Base-by-base conservation (phyloP, 148 eudicot genomes). In the Limonium bicolor region DNA sequence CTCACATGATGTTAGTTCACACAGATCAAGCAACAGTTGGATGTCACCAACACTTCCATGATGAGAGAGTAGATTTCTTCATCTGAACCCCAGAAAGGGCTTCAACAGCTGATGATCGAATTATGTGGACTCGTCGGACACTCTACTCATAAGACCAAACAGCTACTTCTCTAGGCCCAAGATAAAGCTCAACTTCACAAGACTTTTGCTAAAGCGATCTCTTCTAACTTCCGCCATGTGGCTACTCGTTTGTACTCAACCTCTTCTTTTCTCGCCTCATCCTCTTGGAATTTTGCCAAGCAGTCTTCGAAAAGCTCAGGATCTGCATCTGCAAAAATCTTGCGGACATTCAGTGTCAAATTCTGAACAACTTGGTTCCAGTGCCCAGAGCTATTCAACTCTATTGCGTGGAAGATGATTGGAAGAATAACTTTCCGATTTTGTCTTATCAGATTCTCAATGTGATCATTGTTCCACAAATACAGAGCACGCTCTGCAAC, bases 311-410 rank as follows among this genome's bases (percentile, higher is more conserved):
- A 64, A 24, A 69, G 56, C 59, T 55, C 59, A 16, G 70, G 63
- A 56, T 69, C 74, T 2, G 47, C 26, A 5, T 65, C 74, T 0
- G 69, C 51, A 50, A 64, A 69, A 8, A 69, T 56, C 62, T 69
- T 69, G 24, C 74, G 56, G 16, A 69, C 62, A 27, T 69, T 69
- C 11, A 26, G 56, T 8, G 74, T 69, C 60, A 69, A 64, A 60
- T 53, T 69, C 36, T 55, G 66, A 20, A 69, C 74, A 15, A 64
- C 74, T 49, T 64, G 70, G 44, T 69, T 69, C 74, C 74, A 69
- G 48, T 69, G 74, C 43, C 53, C 34, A 7, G 56, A 48, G 26
- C 62, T 41, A 39, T 69, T 69, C 51, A 20, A 63, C 66, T 69
- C 74, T 20, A 69, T 37, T 10, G 63, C 69, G 14, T 69, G 63